Evolutionary conservation across 257 asterid species (phyloP).

Genomic region (Nicotiana sylvestris): DNA sequence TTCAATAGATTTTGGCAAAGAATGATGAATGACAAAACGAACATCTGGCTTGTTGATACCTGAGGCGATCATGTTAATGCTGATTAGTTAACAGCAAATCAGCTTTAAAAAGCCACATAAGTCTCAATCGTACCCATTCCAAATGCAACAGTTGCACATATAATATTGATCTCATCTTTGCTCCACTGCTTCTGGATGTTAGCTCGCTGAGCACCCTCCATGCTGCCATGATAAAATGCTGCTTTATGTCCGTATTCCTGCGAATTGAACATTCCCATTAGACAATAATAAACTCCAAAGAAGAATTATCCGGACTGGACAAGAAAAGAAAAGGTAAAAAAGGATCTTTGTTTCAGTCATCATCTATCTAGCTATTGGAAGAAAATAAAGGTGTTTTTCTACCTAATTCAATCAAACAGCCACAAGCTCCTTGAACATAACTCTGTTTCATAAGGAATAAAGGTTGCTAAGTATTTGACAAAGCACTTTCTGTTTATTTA

Average conservation of each 20-base stretch:
- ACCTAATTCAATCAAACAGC: neutral
- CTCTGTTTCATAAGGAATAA: neutral
- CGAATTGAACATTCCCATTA: conserved; percentile 19
- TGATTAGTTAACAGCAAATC: neutral
- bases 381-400: neutral
- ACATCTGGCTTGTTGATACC: conserved; percentile 99
- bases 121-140: conserved; percentile 71
- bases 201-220: conserved; percentile 80
- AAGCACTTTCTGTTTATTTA: neutral
- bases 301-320: neutral
- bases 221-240: conserved; percentile 92
- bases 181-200: conserved; percentile 87
- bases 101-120: neutral
- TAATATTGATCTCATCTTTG: conserved; percentile 90
- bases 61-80: conserved; percentile 25
- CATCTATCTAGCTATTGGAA: neutral
- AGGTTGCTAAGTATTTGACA: neutral
- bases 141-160: conserved; percentile 97
- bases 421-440: neutral
- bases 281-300: neutral
- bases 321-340: neutral
- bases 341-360: neutral
- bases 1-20: conserved; percentile 97
- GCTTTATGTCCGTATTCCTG: conserved; percentile 86
- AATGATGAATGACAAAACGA: conserved; percentile 98